Conservation (phyloP, 257 asterid genomes). For the Solanum pennellii region DNA sequence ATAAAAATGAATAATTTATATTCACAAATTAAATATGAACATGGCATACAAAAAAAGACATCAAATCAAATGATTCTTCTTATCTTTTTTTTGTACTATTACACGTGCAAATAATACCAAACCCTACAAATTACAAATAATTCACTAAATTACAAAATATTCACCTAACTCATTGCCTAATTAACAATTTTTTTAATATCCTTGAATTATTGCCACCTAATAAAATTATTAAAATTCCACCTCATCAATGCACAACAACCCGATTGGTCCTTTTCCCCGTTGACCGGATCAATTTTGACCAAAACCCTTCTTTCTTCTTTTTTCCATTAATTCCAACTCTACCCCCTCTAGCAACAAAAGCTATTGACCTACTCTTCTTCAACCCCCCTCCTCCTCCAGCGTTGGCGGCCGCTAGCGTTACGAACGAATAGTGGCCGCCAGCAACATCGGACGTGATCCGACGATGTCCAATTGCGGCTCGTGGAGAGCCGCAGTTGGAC, state of each 20-base stretch:
- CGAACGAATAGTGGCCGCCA: slow-evolving; percentile 19
- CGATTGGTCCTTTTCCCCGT: slow-evolving; percentile 11
- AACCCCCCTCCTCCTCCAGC: background rate
- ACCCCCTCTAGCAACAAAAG: slow-evolving; percentile 23
- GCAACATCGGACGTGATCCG: slow-evolving; percentile 29
- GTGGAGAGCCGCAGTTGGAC: slow-evolving; percentile 20
- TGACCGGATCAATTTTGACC: slow-evolving; percentile 40
- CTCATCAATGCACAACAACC: background rate
- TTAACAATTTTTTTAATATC: background rate
- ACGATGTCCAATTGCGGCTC: slow-evolving; percentile 13
- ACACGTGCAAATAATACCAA: background rate
- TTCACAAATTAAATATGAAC: background rate
- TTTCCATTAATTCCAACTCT: background rate
- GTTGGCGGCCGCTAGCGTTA: background rate
- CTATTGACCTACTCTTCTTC: slow-evolving; percentile 58
- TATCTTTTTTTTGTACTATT: background rate
- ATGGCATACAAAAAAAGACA: background rate
- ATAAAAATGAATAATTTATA: background rate
- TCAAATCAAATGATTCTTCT: background rate
- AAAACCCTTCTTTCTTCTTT: slow-evolving; percentile 54
- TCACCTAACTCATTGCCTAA: background rate
- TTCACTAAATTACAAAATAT: background rate
- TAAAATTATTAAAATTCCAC: background rate
- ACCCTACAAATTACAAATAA: background rate
- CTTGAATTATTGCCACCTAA: background rate